Percentiles rank a stretch among this genome's conserved stretches.
These are phyloP conservation scores for Microthlaspi erraticum DNA, from an alignment of 345 rosid genomes.

Conservation along the genomic window DNA sequence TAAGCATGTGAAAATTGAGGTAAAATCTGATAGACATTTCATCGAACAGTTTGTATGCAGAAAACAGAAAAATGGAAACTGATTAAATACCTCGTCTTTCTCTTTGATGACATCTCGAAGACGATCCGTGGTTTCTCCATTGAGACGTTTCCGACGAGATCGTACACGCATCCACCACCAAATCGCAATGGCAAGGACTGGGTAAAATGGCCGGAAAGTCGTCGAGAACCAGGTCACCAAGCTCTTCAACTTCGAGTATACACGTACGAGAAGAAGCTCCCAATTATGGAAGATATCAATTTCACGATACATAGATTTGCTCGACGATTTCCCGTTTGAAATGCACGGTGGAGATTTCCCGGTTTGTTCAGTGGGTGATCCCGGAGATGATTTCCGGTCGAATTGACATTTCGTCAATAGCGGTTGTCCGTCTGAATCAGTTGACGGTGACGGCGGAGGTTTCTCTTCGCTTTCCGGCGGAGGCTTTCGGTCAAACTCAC, in stretches of 20 bases:
- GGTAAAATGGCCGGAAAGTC: slow-evolving; percentile 34
- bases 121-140: slow-evolving; percentile 32
- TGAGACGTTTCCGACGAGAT: slow-evolving; percentile 35
- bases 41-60: slow-evolving; percentile 35
- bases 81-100: slow-evolving; percentile 51
- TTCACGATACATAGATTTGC: slow-evolving; percentile 17
- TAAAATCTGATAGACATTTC: slow-evolving; percentile 20
- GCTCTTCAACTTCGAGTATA: slow-evolving; percentile 45
- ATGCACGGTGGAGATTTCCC: slow-evolving; percentile 29
- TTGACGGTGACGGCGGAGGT: slow-evolving; percentile 1
- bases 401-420: neutral
- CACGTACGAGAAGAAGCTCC: slow-evolving; percentile 38
- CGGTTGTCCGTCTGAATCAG: neutral
- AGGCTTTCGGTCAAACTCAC: neutral
- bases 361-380: neutral
- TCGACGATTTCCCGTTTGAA: neutral
- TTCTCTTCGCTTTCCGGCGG: slow-evolving; percentile 16
- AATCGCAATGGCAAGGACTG: slow-evolving; percentile 39
- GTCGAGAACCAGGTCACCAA: slow-evolving; percentile 33
- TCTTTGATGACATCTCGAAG: slow-evolving; percentile 47
- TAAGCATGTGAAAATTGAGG: slow-evolving; percentile 1
- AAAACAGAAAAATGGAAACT: neutral
- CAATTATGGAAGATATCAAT: slow-evolving; percentile 17
- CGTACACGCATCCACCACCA: slow-evolving; percentile 57
- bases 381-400: slow-evolving; percentile 27